These are phyloP conservation scores for Nitzschia sp. DNA, from an alignment of 108 stramenopile genomes.

Conservation along the genomic window DNA sequence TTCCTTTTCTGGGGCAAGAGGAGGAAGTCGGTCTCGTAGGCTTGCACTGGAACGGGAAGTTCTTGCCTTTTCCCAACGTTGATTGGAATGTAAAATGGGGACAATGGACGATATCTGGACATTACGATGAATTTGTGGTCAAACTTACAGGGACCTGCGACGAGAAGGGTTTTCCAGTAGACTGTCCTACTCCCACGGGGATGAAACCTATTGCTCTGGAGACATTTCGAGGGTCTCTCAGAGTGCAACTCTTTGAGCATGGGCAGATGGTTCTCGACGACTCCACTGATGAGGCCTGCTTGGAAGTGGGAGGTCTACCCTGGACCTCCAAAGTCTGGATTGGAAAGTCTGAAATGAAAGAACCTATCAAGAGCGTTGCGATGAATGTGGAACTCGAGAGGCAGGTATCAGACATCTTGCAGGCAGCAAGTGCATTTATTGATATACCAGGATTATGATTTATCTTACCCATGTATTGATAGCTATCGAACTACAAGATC, in stretches of 20 bases:
- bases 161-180: background rate
- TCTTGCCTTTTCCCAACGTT: conserved; percentile 7
- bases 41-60: conserved; percentile 8
- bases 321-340: background rate
- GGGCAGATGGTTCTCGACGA: background rate
- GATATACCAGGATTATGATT: conserved; percentile 13
- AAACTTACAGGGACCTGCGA: conserved; percentile 4
- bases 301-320: conserved; percentile 6
- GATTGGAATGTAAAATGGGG: conserved; percentile 3
- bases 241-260: background rate
- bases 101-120: background rate
- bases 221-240: background rate
- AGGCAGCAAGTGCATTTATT: background rate
- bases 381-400: conserved; percentile 12
- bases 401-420: background rate
- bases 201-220: conserved; percentile 5
- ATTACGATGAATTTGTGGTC: background rate
- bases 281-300: background rate
- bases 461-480: no score
- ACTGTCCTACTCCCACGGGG: background rate
- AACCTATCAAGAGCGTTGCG: conserved; percentile 6
- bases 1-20: conserved; percentile 7
- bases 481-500: no score
- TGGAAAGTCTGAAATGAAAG: background rate
- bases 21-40: conserved; percentile 4